A percentile compares a stretch with the other conserved stretches of the same genome.
These are phyloP conservation scores for Amyloporia xantha DNA, from an alignment of 768 basidiomycete genomes.

Conservation along the genomic window DNA sequence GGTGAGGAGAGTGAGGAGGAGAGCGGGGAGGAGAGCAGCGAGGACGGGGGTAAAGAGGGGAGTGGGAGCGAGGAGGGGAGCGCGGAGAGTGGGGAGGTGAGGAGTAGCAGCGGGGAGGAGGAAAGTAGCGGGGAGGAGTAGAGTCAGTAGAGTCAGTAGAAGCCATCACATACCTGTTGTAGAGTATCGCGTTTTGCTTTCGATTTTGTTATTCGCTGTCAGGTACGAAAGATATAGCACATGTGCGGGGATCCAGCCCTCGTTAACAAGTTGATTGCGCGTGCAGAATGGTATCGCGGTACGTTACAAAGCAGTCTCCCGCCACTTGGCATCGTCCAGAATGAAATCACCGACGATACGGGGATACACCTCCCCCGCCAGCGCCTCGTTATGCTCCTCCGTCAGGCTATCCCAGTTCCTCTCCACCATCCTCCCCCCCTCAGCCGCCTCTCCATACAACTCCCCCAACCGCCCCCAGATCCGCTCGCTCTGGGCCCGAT, in stretches of 20 bases:
- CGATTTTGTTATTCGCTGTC: no score
- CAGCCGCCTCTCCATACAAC: slow-evolving; percentile 13
- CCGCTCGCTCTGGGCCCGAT: slow-evolving; percentile 50
- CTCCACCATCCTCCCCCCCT: background rate
- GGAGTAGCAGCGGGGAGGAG: slow-evolving; percentile 26
- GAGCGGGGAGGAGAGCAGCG: slow-evolving; percentile 22
- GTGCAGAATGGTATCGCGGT: background rate
- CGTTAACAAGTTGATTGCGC: no score
- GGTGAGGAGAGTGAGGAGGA: slow-evolving; percentile 20
- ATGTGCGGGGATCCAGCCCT: no score
- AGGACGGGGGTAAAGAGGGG: background rate
- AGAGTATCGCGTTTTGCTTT: no score
- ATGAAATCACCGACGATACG: slow-evolving; percentile 14
- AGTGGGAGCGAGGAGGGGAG: slow-evolving; percentile 16
- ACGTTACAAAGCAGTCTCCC: background rate
- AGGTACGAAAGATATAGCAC: no score
- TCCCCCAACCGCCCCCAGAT: slow-evolving; percentile 51
- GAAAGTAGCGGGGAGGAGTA: background rate
- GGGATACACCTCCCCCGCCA: slow-evolving; percentile 12
- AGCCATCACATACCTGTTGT: no score
- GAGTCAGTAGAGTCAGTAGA: slow-evolving; percentile 8
- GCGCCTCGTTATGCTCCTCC: slow-evolving; percentile 14
- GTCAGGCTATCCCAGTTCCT: slow-evolving; percentile 12
- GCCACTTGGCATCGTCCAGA: slow-evolving; percentile 1
- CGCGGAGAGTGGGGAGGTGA: slow-evolving; percentile 14